These are phyloP conservation scores for Tulasnella sp. DNA, from an alignment of 768 basidiomycete genomes.

Conservation along the genomic window DNA sequence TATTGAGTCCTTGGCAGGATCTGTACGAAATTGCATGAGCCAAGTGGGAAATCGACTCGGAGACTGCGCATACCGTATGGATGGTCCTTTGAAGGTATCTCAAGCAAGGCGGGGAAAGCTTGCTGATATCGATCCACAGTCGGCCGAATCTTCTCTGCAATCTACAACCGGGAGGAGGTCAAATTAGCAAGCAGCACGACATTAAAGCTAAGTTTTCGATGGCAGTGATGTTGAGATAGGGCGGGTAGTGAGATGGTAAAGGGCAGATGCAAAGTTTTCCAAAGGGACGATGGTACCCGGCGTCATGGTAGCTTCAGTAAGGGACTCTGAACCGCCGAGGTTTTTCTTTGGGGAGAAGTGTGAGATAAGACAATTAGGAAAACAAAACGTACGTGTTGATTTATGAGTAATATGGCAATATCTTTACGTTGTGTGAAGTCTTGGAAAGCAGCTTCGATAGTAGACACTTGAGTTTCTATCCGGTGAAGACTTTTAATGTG, in stretches of 20 bases:
- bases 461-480: constrained; percentile 78
- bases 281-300: constrained; percentile 3
- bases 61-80: constrained; percentile 61
- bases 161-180: constrained; percentile 45
- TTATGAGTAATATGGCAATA: constrained; percentile 91
- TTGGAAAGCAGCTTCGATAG: constrained; percentile 84
- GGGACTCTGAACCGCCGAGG: not conserved
- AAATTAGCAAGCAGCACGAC: no score
- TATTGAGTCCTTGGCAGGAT: constrained; percentile 90
- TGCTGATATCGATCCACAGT: constrained; percentile 91
- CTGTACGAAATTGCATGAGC: constrained; percentile 29
- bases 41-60: not conserved
- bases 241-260: not conserved
- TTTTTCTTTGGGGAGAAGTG: not conserved
- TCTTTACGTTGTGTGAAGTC: constrained; percentile 92
- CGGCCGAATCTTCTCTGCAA: constrained; percentile 94
- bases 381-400: constrained; percentile 71
- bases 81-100: constrained; percentile 97
- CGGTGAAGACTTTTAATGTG: not conserved
- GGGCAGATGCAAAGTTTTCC: not conserved
- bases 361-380: not conserved
- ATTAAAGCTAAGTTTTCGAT: no score
- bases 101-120: constrained; percentile 90
- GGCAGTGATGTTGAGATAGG: no score
- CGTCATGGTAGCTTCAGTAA: no score